A percentile compares a stretch with the other conserved stretches of the same genome.
These are phyloP conservation scores for Phylloporus sp. DNA, from an alignment of 768 basidiomycete species.

Conservation along the genomic window DNA sequence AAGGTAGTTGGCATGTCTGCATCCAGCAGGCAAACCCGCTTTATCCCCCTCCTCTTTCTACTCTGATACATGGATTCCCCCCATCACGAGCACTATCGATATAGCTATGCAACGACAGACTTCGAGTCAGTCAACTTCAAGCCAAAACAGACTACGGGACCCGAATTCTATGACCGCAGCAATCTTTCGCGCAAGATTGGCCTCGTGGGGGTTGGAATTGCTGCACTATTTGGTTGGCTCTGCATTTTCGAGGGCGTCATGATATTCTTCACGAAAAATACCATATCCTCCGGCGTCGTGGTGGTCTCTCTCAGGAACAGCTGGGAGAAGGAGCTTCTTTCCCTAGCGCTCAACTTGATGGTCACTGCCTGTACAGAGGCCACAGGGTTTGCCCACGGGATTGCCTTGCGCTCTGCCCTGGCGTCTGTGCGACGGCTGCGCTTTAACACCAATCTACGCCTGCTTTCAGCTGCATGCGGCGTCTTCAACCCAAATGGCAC, in stretches of 20 bases:
- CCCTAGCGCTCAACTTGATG: slow-evolving; percentile 26
- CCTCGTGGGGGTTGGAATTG: slow-evolving; percentile 23
- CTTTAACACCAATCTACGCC: slow-evolving; percentile 8
- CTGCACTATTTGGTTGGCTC: slow-evolving; percentile 18
- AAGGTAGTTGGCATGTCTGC: not conserved
- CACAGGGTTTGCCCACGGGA: slow-evolving; percentile 26
- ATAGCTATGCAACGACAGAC: slow-evolving; percentile 11
- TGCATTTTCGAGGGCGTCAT: slow-evolving; percentile 25
- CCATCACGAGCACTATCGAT: not conserved
- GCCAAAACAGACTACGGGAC: slow-evolving; percentile 18
- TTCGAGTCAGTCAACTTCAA: slow-evolving; percentile 23
- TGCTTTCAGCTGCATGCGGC: slow-evolving; percentile 21
- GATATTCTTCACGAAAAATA: slow-evolving; percentile 19
- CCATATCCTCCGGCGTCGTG: slow-evolving; percentile 24
- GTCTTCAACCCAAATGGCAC: slow-evolving; percentile 23
- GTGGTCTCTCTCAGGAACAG: slow-evolving; percentile 13
- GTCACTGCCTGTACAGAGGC: slow-evolving; percentile 28
- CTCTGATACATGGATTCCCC: not conserved
- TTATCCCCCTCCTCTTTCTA: not conserved
- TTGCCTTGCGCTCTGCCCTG: slow-evolving; percentile 27
- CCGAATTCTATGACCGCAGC: slow-evolving; percentile 29
- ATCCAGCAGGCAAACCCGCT: not conserved
- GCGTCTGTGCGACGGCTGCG: slow-evolving; percentile 21
- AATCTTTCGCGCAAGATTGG: slow-evolving; percentile 19
- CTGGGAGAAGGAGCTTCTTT: slow-evolving; percentile 19